Evolutionary conservation across 345 rosid genomes (phyloP).

Genomic region (Abelmoschus esculentus): DNA sequence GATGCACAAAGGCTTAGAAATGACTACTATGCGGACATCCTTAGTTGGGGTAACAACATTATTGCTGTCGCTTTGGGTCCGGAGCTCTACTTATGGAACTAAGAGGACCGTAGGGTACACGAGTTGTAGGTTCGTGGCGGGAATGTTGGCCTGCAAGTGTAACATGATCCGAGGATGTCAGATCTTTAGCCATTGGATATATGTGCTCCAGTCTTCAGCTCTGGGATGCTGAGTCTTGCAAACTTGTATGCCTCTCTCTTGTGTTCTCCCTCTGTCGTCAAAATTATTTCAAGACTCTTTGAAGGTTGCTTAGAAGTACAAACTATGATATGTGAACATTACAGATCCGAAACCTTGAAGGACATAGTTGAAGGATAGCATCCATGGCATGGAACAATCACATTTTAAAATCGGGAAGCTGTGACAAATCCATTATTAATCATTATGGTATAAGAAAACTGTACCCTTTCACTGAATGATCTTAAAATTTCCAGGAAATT

Average conservation of each 20-base stretch:
- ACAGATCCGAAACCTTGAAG: slow-evolving; percentile 31
- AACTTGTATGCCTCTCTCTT: slow-evolving; percentile 23
- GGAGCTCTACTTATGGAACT: slow-evolving; percentile 32
- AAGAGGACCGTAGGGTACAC: slow-evolving; percentile 13
- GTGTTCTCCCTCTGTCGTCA: neutral
- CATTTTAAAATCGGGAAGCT: slow-evolving; percentile 40
- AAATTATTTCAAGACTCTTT: neutral
- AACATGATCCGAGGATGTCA: slow-evolving; percentile 36
- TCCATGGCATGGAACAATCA: slow-evolving; percentile 35
- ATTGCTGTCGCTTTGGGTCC: slow-evolving; percentile 38
- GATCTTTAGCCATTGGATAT: slow-evolving; percentile 33
- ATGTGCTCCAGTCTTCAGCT: slow-evolving; percentile 29
- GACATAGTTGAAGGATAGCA: slow-evolving; percentile 32
- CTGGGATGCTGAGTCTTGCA: slow-evolving; percentile 42
- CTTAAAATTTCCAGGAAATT: no score
- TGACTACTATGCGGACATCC: slow-evolving; percentile 31
- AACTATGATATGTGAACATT: neutral
- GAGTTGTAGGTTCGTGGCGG: slow-evolving; percentile 20
- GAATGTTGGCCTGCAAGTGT: slow-evolving; percentile 29
- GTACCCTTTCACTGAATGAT: neutral
- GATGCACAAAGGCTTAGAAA: slow-evolving; percentile 40
- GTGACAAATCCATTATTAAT: slow-evolving; percentile 35
- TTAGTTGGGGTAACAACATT: slow-evolving; percentile 46
- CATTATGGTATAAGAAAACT: slow-evolving; percentile 33
- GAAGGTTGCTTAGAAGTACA: neutral